Conservation (phyloP, 1,139 yeast species). For the Candida sojae region DNA sequence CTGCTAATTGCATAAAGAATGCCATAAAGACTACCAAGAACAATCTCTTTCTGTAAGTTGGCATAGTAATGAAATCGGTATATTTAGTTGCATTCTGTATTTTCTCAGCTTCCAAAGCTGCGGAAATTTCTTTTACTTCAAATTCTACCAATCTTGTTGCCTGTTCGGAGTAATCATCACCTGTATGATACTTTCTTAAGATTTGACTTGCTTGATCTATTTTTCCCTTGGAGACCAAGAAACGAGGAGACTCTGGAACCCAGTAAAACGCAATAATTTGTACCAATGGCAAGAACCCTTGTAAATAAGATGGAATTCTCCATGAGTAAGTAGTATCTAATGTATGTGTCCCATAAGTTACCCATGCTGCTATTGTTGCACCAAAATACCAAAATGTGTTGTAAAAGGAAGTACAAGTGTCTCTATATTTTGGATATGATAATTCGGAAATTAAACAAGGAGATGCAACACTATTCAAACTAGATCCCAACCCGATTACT, state of each 20-base stretch:
- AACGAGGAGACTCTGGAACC: conserved; percentile 53
- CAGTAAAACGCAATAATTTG: conserved; percentile 27
- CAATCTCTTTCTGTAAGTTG: conserved; percentile 45
- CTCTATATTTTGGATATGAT: conserved; percentile 52
- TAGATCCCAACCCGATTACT: conserved; percentile 44
- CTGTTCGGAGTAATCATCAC: conserved; percentile 28
- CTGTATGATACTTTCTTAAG: conserved; percentile 44
- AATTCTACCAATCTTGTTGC: conserved; percentile 40
- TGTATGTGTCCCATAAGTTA: conserved; percentile 49
- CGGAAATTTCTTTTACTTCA: conserved; percentile 47
- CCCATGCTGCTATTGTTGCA: conserved; percentile 56
- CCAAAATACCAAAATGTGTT: conserved; percentile 56
- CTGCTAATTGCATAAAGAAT: conserved; percentile 48
- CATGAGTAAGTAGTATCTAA: conserved; percentile 32
- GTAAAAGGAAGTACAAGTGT: conserved; percentile 44
- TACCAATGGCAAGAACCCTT: conserved; percentile 36
- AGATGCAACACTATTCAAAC: conserved; percentile 37
- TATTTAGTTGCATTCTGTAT: conserved; percentile 27
- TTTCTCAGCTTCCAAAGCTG: conserved; percentile 38
- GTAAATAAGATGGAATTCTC: conserved; percentile 51
- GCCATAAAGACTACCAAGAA: conserved; percentile 36
- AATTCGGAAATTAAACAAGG: conserved; percentile 42
- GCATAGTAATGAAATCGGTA: conserved; percentile 34
- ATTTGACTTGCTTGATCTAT: conserved; percentile 40
- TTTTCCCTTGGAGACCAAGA: conserved; percentile 35